A percentile compares a stretch with the other conserved stretches of the same genome.
Evolutionary conservation across 371 early-diverging fungal genomes (phyloP).

Genomic region (Mucor sp.): DNA sequence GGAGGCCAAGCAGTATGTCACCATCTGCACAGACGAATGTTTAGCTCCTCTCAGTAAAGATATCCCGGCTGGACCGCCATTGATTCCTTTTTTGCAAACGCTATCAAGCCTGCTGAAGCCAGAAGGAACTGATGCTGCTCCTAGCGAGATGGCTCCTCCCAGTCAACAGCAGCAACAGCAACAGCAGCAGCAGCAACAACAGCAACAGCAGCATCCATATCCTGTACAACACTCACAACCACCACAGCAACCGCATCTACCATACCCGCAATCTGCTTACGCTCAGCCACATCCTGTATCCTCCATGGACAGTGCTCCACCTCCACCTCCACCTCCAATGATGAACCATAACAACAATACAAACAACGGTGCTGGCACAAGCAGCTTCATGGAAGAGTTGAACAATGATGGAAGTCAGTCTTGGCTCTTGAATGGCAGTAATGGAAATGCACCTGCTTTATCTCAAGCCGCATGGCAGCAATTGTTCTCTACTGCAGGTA

Average conservation of each 20-base stretch:
- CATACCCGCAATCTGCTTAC: neutral
- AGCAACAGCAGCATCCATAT: neutral
- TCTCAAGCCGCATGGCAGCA: constrained; percentile 44
- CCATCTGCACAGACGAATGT: constrained; percentile 36
- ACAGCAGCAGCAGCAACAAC: constrained; percentile 1
- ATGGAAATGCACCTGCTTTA: neutral
- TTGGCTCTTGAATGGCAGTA: constrained; percentile 20
- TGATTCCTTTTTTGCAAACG: constrained; percentile 35
- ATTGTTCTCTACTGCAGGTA: constrained; percentile 39
- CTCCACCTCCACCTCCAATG: neutral
- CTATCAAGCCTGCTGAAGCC: constrained; percentile 21
- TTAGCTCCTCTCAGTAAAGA: constrained; percentile 30
- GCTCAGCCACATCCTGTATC: neutral
- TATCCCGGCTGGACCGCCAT: constrained; percentile 37
- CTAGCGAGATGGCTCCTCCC: neutral
- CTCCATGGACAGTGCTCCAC: neutral
- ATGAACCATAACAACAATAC: neutral
- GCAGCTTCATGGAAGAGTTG: neutral
- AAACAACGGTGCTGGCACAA: neutral
- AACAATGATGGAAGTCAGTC: neutral
- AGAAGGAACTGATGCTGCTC: neutral
- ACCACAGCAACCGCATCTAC: neutral
- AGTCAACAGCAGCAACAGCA: constrained; percentile 10
- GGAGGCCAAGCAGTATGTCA: constrained; percentile 33
- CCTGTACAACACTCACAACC: neutral